Base-by-base conservation (phyloP, 768 basidiomycete genomes). In the Naganishia vaughanmartiniae region DNA sequence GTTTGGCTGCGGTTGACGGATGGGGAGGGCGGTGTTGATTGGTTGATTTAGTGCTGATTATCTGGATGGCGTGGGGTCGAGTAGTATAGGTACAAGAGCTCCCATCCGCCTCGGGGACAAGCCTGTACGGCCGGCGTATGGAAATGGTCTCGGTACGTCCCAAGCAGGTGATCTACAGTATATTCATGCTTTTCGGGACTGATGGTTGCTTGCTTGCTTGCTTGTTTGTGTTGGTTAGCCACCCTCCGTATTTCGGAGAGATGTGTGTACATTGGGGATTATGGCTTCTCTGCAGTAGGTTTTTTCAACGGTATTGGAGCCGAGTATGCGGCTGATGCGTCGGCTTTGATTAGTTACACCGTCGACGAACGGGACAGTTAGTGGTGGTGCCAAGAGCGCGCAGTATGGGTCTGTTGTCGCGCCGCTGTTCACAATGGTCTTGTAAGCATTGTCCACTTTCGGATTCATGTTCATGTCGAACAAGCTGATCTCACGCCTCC, bases 191-290 rank as follows among this genome's bases (percentile, higher is more conserved):
- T 15, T 15, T 42, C 42, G 42, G 17, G 33, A 31, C 21, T 87
- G 1, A 87, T 87, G 87, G 81, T 76, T 15, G 17, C 33, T 55
- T 34, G 54, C 17, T 31, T 55, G 30, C n/a, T 53, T 53, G 28
- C 3, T 4, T 28, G 12, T 6, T 57, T 87, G 84, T 85, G 86
- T 28, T 34, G 36, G 15, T 28, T 30, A 84, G 88, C 4, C 88
- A 89, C 73, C 88, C 89, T 24, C 87, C 88, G 0, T 89, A 89
- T 76, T 89, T 89, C 74, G 88, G 88, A 76, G 89, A 89, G 86
- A 87, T 80, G 76, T 84, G 83, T 0, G 19, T 76, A 28, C 75
- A 75, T 33, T 75, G 74, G 70, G 73, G 67, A 4, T 39, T 74
- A 31, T 80, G 78, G 78, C 53, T 73, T 19, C 31, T 72, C 0